Base-by-base conservation (phyloP, 805 yeast species). In the Myxozyma neotropica region DNA sequence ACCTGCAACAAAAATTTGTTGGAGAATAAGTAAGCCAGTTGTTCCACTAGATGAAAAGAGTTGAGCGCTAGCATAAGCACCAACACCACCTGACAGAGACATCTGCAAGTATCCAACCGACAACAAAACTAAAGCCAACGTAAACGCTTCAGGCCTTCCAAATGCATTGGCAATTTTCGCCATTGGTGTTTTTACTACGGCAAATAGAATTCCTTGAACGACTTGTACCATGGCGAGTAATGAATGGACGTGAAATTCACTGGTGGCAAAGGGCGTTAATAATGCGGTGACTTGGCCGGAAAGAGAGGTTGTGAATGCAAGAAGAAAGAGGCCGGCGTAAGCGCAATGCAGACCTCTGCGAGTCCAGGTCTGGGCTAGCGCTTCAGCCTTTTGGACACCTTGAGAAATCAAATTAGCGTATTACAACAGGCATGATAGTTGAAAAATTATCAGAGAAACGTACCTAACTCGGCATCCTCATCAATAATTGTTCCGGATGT, bases 91-190 rank as follows among this genome's bases (percentile, higher is more conserved):
- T 21, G 77, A 70, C 40, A 73, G 70, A n/a, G 79, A 75, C 59
- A 74, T 69, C 50, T 76, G 68, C 46, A 77, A 67, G 55, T 72
- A 70, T 29, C 80, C 79, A 31, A 74, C 55, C n/a, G 71, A 68
- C 56, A 73, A 72, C 17, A 77, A 53, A 19, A 65, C n/a, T 7
- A 77, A 51, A 4, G 73, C 69, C 23, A 75, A 31, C 13, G 70
- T 58, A 53, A 76, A 76, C 7, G 78, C 75, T 58, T 70, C 69
- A n/a, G 77, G 73, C 60, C 80, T 73, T 2, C 80, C 78, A 39
- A 75, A 69, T 33, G 75, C 71, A 60, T 78, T 80, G 1, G 80
- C 71, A 27, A 77, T 48, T 64, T 76, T 78, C 33, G 79, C 80
- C 66, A 78, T 63, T 21, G 77, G 65, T 3, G 80, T 77, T 53